phyloP scores from a whole-genome alignment of 495 filamentous ascomycete genomes.

The Clohesyomyces aquaticus region DNA sequence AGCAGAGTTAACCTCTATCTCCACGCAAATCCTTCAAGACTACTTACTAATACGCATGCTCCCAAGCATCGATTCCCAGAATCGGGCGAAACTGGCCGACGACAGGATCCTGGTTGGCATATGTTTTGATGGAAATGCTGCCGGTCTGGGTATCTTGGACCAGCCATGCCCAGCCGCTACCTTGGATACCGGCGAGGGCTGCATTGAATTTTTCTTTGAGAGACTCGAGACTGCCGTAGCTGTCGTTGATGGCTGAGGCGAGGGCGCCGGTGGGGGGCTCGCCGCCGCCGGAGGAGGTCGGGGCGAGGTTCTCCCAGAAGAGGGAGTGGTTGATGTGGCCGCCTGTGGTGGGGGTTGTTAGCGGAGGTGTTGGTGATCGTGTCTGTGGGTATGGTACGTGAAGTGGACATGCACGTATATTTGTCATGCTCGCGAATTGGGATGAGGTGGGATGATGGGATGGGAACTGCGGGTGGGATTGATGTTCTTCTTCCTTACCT shows the following conservation, averaged over 20 bases:
- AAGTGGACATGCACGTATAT: too few species aligned
- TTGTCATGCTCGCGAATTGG: too few species aligned
- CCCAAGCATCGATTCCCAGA: slow-evolving; percentile 96
- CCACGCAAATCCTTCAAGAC: not conserved
- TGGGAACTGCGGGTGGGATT: too few species aligned
- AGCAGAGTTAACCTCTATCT: not conserved
- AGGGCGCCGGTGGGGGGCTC: slow-evolving; percentile 72
- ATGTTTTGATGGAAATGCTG: slow-evolving; percentile 72
- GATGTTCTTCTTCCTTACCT: too few species aligned
- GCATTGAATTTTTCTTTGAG: slow-evolving; percentile 79
- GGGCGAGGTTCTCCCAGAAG: slow-evolving; percentile 92
- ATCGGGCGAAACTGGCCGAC: slow-evolving; percentile 83
- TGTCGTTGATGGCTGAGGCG: slow-evolving; percentile 70
- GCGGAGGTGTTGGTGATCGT: not conserved
- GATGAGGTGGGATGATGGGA: too few species aligned
- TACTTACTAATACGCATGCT: slow-evolving; percentile 78
- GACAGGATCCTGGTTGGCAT: slow-evolving; percentile 94
- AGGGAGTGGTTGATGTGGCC: slow-evolving; percentile 91
- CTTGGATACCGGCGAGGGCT: slow-evolving; percentile 86
- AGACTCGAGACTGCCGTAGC: slow-evolving; percentile 72
- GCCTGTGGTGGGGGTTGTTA: slow-evolving; percentile 10
- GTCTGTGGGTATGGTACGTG: too few species aligned
- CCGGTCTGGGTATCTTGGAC: slow-evolving; percentile 83
- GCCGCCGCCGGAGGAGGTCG: slow-evolving; percentile 71
- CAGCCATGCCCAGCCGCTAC: slow-evolving; percentile 93